Evolutionary conservation across 768 basidiomycete species (phyloP), one percentile per base, ranked within the genome.

Genomic region (Coprinopsis strossmayeri): DNA sequence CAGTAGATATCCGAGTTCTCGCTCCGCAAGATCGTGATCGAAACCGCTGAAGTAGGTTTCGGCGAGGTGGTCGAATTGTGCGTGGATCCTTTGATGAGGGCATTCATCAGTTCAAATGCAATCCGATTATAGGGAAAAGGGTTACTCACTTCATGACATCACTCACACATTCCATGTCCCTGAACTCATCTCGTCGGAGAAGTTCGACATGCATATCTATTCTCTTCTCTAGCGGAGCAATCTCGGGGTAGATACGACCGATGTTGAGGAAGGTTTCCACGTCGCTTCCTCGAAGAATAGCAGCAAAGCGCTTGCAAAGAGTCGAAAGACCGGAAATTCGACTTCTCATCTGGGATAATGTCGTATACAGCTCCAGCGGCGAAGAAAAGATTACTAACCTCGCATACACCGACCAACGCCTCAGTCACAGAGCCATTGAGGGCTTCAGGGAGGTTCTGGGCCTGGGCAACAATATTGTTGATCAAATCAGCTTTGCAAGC

Each of bases 171-270:
- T 98, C 95, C 69, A 86, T 78, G 64, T 93, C 94, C 20, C 85
- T 78, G 70, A 99, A 94, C 63, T 93, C 94, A 57, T 97, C 91
- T 39, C 83, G 76, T 35, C 87, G 75, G 2, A 97, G 69, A 21
- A 87, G 72, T 40, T 89, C 87, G 53, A 97, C 79, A 60, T 96
- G 94, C 69, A 87, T 86, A 57, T 99, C 93, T 41, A 99, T 79
- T 24, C 88, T 78, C 63, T 87, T 90, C 69, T 99, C 96, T 63
- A 96, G 80, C 0, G 86, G 87, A 0, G 81, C 79, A 18, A 98
- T 77, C 54, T 99, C 96, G 5, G 78, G 79, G 59, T 80, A 88
- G 15, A 95, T 73, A 25, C 88, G 78, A 0, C 93, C 95, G 35
- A 87, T 79, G 56, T 78, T 83, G 51, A 97, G 66, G 79, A 94